These are phyloP conservation scores for Domatiomyces catenatus DNA, from an alignment of 2,329 filamentous ascomycete genomes.

Conservation along the genomic window DNA sequence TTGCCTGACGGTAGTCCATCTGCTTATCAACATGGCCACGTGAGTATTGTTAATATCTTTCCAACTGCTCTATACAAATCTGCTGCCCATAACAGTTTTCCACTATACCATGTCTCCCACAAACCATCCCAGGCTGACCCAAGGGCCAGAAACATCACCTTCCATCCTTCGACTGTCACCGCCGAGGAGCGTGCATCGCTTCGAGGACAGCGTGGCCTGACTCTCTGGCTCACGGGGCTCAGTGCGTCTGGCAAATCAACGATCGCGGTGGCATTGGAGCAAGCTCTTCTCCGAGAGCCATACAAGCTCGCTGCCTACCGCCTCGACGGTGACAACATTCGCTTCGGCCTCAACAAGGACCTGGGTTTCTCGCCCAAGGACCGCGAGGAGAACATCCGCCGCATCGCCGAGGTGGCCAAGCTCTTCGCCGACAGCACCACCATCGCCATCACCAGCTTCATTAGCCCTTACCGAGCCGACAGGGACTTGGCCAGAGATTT, in stretches of 20 bases:
- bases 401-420: constrained; percentile 92
- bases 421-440: constrained; percentile 84
- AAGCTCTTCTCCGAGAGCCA: constrained; percentile 71
- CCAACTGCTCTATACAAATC: background rate
- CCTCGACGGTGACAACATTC: constrained; percentile 94
- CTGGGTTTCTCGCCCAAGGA: constrained; percentile 86
- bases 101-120: too few species aligned
- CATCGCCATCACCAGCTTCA: constrained; percentile 88
- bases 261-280: constrained; percentile 88
- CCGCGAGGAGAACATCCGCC: constrained; percentile 92
- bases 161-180: constrained; percentile 29
- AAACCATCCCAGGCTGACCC: background rate
- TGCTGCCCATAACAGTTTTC: too few species aligned
- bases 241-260: constrained; percentile 95
- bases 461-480: constrained; percentile 84
- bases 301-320: constrained; percentile 66
- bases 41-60: background rate
- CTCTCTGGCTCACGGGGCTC: constrained; percentile 94
- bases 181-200: constrained; percentile 26
- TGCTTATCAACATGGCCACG: background rate
- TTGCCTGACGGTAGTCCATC: background rate
- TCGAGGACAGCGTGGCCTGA: constrained; percentile 77
- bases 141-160: constrained; percentile 30
- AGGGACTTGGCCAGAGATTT: constrained; percentile 66
- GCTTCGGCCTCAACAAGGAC: constrained; percentile 96